Evolutionary conservation across 768 basidiomycete species (phyloP).

Genomic region (Megacollybia marginata): DNA sequence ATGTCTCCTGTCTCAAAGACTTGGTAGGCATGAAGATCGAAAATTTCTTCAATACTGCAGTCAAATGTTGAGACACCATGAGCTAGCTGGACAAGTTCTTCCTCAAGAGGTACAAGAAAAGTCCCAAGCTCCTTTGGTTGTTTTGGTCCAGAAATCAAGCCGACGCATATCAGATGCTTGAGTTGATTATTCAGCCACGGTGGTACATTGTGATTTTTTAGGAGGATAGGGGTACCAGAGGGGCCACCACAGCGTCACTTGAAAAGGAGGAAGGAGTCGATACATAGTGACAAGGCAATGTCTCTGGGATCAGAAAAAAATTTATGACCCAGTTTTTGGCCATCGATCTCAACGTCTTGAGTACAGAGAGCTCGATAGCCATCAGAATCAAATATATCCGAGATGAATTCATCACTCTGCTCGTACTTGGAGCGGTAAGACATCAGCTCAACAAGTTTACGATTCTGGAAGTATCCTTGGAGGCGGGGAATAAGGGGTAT

Average conservation of each 20-base stretch:
- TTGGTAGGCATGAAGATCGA: constrained; percentile 16
- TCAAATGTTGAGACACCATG: not conserved
- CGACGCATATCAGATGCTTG: constrained; percentile 15
- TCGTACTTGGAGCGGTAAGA: constrained; percentile 15
- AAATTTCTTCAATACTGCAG: not conserved
- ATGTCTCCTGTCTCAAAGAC: constrained; percentile 26
- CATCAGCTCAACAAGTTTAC: too few relatives aligned
- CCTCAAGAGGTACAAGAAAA: not conserved
- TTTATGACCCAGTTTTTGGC: constrained; percentile 10
- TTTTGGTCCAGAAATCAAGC: too few relatives aligned
- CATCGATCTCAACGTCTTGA: constrained; percentile 18
- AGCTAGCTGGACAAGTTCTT: not conserved
- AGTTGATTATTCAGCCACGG: constrained; percentile 26
- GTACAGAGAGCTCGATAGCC: too few relatives aligned
- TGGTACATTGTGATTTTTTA: too few relatives aligned
- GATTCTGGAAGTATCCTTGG: constrained; percentile 14
- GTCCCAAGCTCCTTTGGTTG: too few relatives aligned
- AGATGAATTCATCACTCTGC: constrained; percentile 9
- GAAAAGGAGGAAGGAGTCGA: not conserved
- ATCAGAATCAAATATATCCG: constrained; percentile 30
- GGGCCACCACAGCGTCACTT: constrained; percentile 1
- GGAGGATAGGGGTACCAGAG: constrained; percentile 17
- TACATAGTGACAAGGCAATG: constrained; percentile 21
- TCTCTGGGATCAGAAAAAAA: constrained; percentile 28
- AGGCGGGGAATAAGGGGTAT: constrained; percentile 22